Evolutionary conservation across 805 yeast genomes (phyloP), one percentile per base, ranked within the genome.

Genomic region (Candida morakotiae): DNA sequence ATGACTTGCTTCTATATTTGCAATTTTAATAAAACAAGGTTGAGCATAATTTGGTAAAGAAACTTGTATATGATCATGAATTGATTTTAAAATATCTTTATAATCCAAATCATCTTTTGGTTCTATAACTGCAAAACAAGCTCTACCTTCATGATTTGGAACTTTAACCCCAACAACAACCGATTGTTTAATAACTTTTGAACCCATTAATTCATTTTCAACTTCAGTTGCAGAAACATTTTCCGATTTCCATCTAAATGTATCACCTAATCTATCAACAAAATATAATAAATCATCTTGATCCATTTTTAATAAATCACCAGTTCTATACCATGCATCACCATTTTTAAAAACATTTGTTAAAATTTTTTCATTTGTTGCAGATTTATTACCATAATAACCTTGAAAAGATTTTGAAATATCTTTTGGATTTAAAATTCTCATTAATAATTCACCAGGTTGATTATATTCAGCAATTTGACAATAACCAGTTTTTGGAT

Each of bases 191-290:
- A 83, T 64, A 4, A 58, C 58, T 31, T 60, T 52, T 4, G 71
- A 62, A 5, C 67, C 67, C 60, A 75, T 70, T 20, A 85, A 60
- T 53, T 79, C 81, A 53, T 82, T 84, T 55, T 91, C 97, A 27
- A 89, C 96, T 63, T 89, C 97, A 23, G 89, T 81, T 10, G 97
- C 88, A 13, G 93, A 80, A 9, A 91, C 96, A 58, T 89, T 89
- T 63, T 89, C 98, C 2, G 95, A 83, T 64, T 87, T 91, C 98
- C 98, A 89, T 49, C 98, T 73, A 67, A 85, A 89, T 0, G 97
- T 91, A 55, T 89, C 98, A 28, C 98, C 98, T 52, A 91, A 63
- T 53, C 98, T 71, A 66, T 89, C 98, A 31, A 88, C 87, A 59
- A 89, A 89, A 60, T 83, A 87, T 56, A 83, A 71, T 46, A 81